Percentiles rank a stretch among this genome's conserved stretches.
Conservation (phyloP, 2,329 filamentous ascomycete species). For the Aspergillus luchuensis region DNA sequence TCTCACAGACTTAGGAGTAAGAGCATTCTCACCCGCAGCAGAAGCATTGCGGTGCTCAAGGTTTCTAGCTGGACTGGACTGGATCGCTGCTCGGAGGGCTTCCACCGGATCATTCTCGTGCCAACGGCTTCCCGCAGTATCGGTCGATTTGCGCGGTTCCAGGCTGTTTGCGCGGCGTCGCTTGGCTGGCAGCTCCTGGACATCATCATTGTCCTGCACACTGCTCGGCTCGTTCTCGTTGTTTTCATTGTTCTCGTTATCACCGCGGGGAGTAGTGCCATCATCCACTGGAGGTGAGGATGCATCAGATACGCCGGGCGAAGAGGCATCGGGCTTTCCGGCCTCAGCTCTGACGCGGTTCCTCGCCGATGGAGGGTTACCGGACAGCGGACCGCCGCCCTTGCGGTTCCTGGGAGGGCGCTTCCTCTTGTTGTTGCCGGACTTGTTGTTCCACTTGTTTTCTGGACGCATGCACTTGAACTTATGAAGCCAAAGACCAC, state of each 20-base stretch:
- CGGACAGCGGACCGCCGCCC: constrained; percentile 35
- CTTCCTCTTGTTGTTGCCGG: constrained; percentile 46
- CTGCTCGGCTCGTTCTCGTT: constrained; percentile 12
- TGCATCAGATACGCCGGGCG: constrained; percentile 40
- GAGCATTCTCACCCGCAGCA: constrained; percentile 50
- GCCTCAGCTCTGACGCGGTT: constrained; percentile 35
- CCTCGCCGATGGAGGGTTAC: constrained; percentile 30
- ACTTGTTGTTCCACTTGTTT: constrained; percentile 78
- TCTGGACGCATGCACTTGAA: constrained; percentile 80
- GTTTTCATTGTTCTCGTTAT: constrained; percentile 26
- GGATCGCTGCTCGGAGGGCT: constrained; percentile 57
- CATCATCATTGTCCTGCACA: constrained; percentile 37
- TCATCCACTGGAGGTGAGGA: constrained; percentile 42
- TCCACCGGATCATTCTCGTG: constrained; percentile 45
- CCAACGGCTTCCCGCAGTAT: constrained; percentile 37
- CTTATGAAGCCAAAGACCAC: constrained; percentile 92
- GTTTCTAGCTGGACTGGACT: constrained; percentile 62
- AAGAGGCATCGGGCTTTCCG: constrained; percentile 39
- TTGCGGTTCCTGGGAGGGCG: constrained; percentile 40
- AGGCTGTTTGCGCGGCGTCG: constrained; percentile 52
- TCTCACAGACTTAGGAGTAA: constrained; percentile 58
- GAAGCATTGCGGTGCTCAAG: constrained; percentile 45
- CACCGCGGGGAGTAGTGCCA: constrained; percentile 35
- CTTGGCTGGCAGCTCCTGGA: constrained; percentile 38
- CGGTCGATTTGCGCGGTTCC: constrained; percentile 44